phyloP scores from a whole-genome alignment of 805 yeast species.

The Candida jianshihensis region DNA sequence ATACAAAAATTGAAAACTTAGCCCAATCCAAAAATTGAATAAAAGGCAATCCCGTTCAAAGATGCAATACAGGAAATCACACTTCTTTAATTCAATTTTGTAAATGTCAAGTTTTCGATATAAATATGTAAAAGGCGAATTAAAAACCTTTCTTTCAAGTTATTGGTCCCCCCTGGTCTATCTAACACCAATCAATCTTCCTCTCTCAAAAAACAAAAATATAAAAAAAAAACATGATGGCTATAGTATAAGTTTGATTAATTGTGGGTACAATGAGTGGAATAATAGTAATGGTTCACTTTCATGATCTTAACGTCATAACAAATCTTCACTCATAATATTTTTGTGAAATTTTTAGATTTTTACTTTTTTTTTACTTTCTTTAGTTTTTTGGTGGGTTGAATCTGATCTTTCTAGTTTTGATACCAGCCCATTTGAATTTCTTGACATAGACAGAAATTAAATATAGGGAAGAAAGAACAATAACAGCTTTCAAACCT shows the following conservation, averaged over 20 bases:
- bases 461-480: slow-evolving; percentile 72
- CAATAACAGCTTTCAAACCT: slow-evolving; percentile 88
- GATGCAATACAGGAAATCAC: too few relatives aligned
- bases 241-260: slow-evolving; percentile 1
- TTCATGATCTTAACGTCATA: neutral
- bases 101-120: neutral
- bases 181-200: neutral
- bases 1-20: slow-evolving; percentile 1
- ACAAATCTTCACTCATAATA: neutral
- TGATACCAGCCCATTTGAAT: slow-evolving; percentile 96
- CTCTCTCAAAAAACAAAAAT: neutral
- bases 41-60: too few relatives aligned
- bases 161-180: neutral
- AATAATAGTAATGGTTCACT: neutral
- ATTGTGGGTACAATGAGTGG: slow-evolving; percentile 1
- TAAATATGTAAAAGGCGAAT: neutral
- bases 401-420: slow-evolving; percentile 89
- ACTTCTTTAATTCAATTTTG: neutral
- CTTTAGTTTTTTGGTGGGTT: slow-evolving; percentile 77
- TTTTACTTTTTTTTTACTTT: too few relatives aligned
- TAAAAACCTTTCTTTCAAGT: neutral
- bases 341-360: too few relatives aligned
- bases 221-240: slow-evolving; percentile 1
- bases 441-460: slow-evolving; percentile 88
- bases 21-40: neutral